Conservation (phyloP, 164 flowering plant species). For the Aristolochia californica region DNA sequence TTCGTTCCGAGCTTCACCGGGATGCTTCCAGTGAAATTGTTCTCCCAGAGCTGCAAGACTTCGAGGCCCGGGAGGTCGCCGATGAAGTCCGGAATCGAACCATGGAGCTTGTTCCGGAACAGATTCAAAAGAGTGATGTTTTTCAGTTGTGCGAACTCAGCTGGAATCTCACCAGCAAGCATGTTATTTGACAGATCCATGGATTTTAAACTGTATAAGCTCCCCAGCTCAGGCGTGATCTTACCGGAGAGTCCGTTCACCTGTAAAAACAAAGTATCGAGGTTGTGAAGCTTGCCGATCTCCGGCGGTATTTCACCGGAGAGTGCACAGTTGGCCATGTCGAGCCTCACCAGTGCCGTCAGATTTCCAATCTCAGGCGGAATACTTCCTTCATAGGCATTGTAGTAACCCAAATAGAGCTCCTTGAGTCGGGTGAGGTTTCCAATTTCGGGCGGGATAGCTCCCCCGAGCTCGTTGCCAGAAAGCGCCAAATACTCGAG, state of each 20-base stretch:
- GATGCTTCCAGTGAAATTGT: slow-evolving; percentile 79
- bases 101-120: slow-evolving; percentile 79
- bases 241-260: slow-evolving; percentile 67
- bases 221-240: slow-evolving; percentile 55
- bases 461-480: slow-evolving; percentile 73
- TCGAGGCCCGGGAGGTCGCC: slow-evolving; percentile 71
- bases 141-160: slow-evolving; percentile 38
- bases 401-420: slow-evolving; percentile 82
- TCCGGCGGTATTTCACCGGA: slow-evolving; percentile 77
- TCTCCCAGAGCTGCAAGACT: slow-evolving; percentile 94
- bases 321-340: slow-evolving; percentile 73
- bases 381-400: slow-evolving; percentile 54
- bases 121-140: slow-evolving; percentile 78
- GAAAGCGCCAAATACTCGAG: slow-evolving; percentile 84
- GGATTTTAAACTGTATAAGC: slow-evolving; percentile 62
- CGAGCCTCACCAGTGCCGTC: slow-evolving; percentile 48
- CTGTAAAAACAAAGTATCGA: slow-evolving; percentile 78
- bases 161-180: slow-evolving; percentile 71
- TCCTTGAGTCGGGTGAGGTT: slow-evolving; percentile 54
- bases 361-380: slow-evolving; percentile 77
- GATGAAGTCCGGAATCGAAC: slow-evolving; percentile 72
- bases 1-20: slow-evolving; percentile 62
- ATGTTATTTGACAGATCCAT: slow-evolving; percentile 86
- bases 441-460: slow-evolving; percentile 64
- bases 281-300: slow-evolving; percentile 55